phyloP scores from a whole-genome alignment of 2,329 filamentous ascomycete genomes.

The Penicillium expansum region DNA sequence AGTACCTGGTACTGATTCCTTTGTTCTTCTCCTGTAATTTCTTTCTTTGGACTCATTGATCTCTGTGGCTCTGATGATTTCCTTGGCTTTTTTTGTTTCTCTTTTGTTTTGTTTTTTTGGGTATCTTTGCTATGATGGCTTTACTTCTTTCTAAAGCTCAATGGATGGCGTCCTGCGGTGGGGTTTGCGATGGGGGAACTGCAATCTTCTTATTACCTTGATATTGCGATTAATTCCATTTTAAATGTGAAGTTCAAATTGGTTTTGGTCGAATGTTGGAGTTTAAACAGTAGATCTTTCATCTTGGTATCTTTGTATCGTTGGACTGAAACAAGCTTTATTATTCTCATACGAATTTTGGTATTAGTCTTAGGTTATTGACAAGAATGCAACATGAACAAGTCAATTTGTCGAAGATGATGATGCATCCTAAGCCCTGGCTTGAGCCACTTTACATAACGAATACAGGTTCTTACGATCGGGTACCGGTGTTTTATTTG shows the following conservation, averaged over 20 bases:
- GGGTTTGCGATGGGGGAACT: slow-evolving; percentile 34
- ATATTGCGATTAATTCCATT: slow-evolving; percentile 8
- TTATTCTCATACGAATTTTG: too few relatives aligned
- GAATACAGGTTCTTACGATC: background rate
- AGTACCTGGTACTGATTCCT: slow-evolving; percentile 3
- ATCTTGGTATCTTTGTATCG: too few relatives aligned
- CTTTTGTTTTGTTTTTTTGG: slow-evolving; percentile 12
- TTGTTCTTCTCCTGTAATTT: slow-evolving; percentile 27
- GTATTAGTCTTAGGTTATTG: too few relatives aligned
- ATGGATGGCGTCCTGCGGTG: slow-evolving; percentile 39
- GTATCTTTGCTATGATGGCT: slow-evolving; percentile 17
- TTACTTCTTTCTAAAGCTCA: slow-evolving; percentile 27
- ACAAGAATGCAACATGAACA: too few relatives aligned
- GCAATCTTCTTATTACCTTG: slow-evolving; percentile 15
- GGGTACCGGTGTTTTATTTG: background rate
- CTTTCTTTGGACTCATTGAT: slow-evolving; percentile 30
- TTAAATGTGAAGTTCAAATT: slow-evolving; percentile 22
- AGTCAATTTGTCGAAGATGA: too few relatives aligned
- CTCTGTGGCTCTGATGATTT: slow-evolving; percentile 26
- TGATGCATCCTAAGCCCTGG: too few relatives aligned
- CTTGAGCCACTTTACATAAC: background rate
- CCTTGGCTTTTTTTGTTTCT: slow-evolving; percentile 20
- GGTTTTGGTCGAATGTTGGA: slow-evolving; percentile 4
- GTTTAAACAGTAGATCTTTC: too few relatives aligned
- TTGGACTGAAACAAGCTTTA: too few relatives aligned